These are phyloP conservation scores for Aurinia saxatilis DNA, from an alignment of 345 rosid genomes.

Conservation along the genomic window DNA sequence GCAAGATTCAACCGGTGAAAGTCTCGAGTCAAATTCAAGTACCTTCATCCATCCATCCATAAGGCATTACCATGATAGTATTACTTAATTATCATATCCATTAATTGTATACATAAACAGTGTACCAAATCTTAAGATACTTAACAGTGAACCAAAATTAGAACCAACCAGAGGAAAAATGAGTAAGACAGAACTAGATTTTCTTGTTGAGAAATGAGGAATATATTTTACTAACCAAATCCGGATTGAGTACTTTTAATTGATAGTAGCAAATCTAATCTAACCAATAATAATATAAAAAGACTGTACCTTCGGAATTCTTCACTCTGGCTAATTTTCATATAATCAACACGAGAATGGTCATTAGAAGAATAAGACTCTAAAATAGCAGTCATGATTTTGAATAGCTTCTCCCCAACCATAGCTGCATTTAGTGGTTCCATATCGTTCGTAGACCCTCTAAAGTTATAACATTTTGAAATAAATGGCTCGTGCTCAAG, in stretches of 20 bases:
- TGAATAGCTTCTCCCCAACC: slow-evolving; percentile 44
- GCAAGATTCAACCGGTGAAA: slow-evolving; percentile 66
- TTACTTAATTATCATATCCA: neutral
- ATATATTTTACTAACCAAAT: no score
- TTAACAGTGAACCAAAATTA: neutral
- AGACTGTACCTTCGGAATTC: slow-evolving; percentile 85
- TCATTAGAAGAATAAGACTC: slow-evolving; percentile 72
- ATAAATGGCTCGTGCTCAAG: slow-evolving; percentile 79
- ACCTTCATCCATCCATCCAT: slow-evolving; percentile 41
- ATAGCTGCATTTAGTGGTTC: slow-evolving; percentile 48
- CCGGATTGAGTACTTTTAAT: no score
- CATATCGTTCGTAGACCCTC: slow-evolving; percentile 49
- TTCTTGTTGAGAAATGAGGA: no score
- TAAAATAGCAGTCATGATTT: slow-evolving; percentile 72
- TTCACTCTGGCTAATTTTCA: slow-evolving; percentile 57
- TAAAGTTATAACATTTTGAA: slow-evolving; percentile 55
- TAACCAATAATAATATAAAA: no score
- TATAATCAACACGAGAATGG: slow-evolving; percentile 50
- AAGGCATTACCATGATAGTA: neutral
- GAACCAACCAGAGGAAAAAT: no score
- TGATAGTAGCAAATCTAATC: neutral
- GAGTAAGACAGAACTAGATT: no score
- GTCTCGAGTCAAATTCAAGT: slow-evolving; percentile 53
- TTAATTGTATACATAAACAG: neutral
- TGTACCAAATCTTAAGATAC: no score